Base-by-base conservation (phyloP, 2,329 filamentous ascomycete genomes). In the Fusarium globosum region DNA sequence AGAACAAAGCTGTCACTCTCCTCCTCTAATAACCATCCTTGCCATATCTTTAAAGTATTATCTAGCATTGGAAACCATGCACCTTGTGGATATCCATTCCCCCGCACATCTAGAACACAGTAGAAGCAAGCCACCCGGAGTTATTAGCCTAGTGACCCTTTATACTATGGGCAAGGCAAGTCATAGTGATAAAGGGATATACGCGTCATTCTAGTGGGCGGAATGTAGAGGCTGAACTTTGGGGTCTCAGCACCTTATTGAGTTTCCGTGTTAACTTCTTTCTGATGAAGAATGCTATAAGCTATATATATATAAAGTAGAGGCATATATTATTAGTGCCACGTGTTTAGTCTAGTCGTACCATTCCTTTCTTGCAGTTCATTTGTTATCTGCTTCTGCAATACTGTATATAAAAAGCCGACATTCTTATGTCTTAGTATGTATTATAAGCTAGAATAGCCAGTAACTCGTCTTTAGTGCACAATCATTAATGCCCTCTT, bases 91-190 rank as follows among this genome's bases (percentile, higher is more conserved):
- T n/a, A 5, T 10, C 14, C n/a, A n/a, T 10, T n/a, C 5, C 42
- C 23, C 42, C 23, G 23, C 42, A 45, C 6, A 14, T 20, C 23
- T 26, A 45, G 43, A 46, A 46, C 16, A 46, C 13, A 2, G 7
- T 5, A 4, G 4, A 20, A 6, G 0, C n/a, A 11, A 2, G n/a
- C 6, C 1, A 4, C 6, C 2, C 9, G 4, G n/a, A 20, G 7
- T 15, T 28, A 13, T 30, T 28, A 13, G 15, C 7, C 11, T 45
- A 28, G 10, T 20, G 16, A 26, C 10, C 4, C 23, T 28, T 23
- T 28, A 6, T 28, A 28, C 28, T 28, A 28, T 28, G 7, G 28
- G 28, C 28, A 28, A 2, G 28, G 28, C 28, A 28, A 10, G 21
- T 23, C 9, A n/a, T n/a, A 10, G 39, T 4, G 14, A 30, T 1